Evolutionary conservation across 1,284 basidiomycete genomes (phyloP).

Genomic region (Sporisorium iseilematis-ciliati): DNA sequence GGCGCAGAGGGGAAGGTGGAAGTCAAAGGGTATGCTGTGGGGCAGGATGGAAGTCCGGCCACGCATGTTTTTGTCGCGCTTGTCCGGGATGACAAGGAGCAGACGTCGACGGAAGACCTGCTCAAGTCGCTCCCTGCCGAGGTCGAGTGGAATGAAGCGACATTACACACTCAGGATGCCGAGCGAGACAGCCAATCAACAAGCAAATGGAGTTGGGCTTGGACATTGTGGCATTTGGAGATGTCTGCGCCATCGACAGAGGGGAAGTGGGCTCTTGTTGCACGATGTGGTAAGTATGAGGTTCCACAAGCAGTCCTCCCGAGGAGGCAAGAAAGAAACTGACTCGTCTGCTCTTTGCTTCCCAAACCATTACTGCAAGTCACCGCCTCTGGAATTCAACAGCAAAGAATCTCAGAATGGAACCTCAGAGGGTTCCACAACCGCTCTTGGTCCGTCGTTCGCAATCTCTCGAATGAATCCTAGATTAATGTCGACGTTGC

Average conservation of each 20-base stretch:
- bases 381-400: slow-evolving; percentile 45
- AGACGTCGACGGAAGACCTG: slow-evolving; percentile 14
- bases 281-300: slow-evolving; percentile 38
- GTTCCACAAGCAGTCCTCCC: neutral
- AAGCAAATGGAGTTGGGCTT: slow-evolving; percentile 47
- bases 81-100: slow-evolving; percentile 8
- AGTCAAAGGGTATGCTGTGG: slow-evolving; percentile 51
- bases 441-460: slow-evolving; percentile 53
- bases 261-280: slow-evolving; percentile 28
- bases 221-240: slow-evolving; percentile 46
- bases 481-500: too few species aligned
- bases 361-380: slow-evolving; percentile 2
- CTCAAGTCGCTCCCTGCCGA: slow-evolving; percentile 22
- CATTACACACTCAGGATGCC: slow-evolving; percentile 4
- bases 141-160: slow-evolving; percentile 29
- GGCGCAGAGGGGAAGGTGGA: slow-evolving; percentile 3
- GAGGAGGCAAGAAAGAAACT: neutral
- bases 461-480: slow-evolving; percentile 23
- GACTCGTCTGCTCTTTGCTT: neutral
- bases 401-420: slow-evolving; percentile 45
- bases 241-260: slow-evolving; percentile 4
- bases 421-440: slow-evolving; percentile 57
- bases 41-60: slow-evolving; percentile 39
- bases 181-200: slow-evolving; percentile 4
- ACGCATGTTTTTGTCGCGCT: slow-evolving; percentile 21